Percentiles rank a stretch among this genome's conserved stretches.
Evolutionary conservation across 257 asterid genomes (phyloP).

Genomic region (Solanum gandarillasii): DNA sequence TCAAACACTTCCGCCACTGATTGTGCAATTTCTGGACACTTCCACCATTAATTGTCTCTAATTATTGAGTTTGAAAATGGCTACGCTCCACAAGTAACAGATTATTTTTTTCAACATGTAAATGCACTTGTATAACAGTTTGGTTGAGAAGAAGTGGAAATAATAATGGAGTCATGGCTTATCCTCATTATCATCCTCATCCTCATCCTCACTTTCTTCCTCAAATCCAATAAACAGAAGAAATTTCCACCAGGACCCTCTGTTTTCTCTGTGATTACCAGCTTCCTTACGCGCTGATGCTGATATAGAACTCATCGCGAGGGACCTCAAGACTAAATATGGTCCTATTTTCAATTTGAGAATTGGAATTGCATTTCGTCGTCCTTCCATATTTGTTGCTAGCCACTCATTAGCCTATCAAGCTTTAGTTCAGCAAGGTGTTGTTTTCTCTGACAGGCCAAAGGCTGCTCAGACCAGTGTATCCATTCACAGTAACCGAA

Average conservation of each 20-base stretch:
- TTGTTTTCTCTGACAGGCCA: slow-evolving; percentile 1
- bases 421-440: not conserved
- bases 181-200: not conserved
- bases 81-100: no score
- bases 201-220: not conserved
- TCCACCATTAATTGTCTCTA: not conserved
- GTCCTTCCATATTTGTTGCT: slow-evolving; percentile 15
- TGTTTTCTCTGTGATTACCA: slow-evolving; percentile 15
- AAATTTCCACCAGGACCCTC: slow-evolving; percentile 35
- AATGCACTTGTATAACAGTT: not conserved
- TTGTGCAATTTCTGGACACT: no score
- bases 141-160: not conserved
- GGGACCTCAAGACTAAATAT: slow-evolving; percentile 11
- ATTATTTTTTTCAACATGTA: not conserved
- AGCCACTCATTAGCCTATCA: not conserved
- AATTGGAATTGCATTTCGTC: slow-evolving; percentile 1
- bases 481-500: not conserved
- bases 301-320: slow-evolving; percentile 22
- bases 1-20: no score
- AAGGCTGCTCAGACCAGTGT: not conserved
- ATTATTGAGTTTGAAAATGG: not conserved
- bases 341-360: slow-evolving; percentile 35
- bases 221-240: not conserved
- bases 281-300: slow-evolving; percentile 25
- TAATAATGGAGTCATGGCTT: not conserved